Evolutionary conservation across 2,329 filamentous ascomycete genomes (phyloP), one percentile per base, ranked within the genome.

Genomic region (Ascochyta fabae): DNA sequence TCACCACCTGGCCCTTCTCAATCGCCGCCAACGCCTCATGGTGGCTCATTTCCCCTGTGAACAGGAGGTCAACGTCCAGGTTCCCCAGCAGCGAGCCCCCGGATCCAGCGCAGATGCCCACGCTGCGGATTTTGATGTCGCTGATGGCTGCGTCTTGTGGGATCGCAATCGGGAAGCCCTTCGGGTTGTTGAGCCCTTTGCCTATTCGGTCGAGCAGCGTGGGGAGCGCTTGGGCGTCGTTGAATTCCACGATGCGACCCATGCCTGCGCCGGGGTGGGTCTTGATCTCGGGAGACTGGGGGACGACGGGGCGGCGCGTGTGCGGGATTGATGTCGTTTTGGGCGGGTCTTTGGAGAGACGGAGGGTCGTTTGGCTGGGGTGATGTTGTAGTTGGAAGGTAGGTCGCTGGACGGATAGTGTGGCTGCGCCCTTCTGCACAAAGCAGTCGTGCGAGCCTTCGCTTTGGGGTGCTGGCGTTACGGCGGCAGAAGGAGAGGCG

Each of bases 41-140:
- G 73, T 99, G 95, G 68, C 86, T 90, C 81, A 98, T 85, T 79
- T 99, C 95, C 1, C 95, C 95, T 0, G 92, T 98, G 65, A 99
- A 90, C 4, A 96, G 77, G 35, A 98, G 75, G 69, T 97, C 92
- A 0, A 92, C 91, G 38, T 81, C 77, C 8, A 87, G 80, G 36
- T 83, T 83, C 59, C 86, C 86, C 55, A 97, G 84, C 19, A 98
- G 83, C 35, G 88, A 86, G 1, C 88, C 89, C 0, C 95, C 95
- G 6, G 90, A 95, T 1, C 95, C 95, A 0, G 95, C 94, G 67
- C 94, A 98, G 34, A 97, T 90, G 5, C 89, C 93, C 9, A 96
- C 87, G 42, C 85, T 89, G 15, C 79, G 78, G 52, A 96, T 87
- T 29, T 72, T 71, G 35, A 88, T 82, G 31, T 83, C 78, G 29